Evolutionary conservation across 768 basidiomycete genomes (phyloP).

Genomic region (Russula griseocarnosa): DNA sequence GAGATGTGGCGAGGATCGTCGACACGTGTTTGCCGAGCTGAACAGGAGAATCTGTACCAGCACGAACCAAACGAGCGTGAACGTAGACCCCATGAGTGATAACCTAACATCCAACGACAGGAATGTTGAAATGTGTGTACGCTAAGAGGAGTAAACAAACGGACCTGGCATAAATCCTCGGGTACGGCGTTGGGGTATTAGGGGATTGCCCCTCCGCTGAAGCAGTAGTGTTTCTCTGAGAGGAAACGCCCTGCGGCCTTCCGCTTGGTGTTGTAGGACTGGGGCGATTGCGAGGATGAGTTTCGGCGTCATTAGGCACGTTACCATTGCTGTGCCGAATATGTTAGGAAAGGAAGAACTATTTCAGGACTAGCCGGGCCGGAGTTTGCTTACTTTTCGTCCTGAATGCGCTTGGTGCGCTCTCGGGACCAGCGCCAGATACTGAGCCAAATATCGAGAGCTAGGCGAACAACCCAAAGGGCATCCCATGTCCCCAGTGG

Average conservation of each 20-base stretch:
- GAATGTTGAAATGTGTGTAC: not conserved
- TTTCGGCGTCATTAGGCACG: conserved; percentile 4
- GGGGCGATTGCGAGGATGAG: conserved; percentile 1
- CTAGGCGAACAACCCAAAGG: conserved; percentile 56
- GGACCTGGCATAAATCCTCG: conserved; percentile 27
- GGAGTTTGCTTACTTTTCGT: conserved; percentile 15
- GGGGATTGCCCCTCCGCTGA: not conserved
- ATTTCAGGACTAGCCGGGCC: not conserved
- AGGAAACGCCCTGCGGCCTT: conserved; percentile 2
- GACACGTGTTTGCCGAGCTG: conserved; percentile 69
- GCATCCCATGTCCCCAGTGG: conserved; percentile 66
- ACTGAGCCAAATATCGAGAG: conserved; percentile 46
- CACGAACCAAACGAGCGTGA: conserved; percentile 80
- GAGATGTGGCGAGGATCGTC: conserved; percentile 68
- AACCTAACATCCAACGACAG: conserved; percentile 40
- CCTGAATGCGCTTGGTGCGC: conserved; percentile 29
- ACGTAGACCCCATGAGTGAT: conserved; percentile 59
- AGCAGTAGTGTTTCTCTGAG: conserved; percentile 5
- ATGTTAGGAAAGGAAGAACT: not conserved
- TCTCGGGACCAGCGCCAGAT: conserved; percentile 53
- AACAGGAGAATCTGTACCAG: conserved; percentile 78
- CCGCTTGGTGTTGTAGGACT: conserved; percentile 5
- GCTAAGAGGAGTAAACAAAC: conserved; percentile 5
- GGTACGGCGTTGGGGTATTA: conserved; percentile 7
- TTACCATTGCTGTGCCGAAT: conserved; percentile 5